phyloP scores from a whole-genome alignment of 768 basidiomycete genomes.

The Lyophyllum semitale region DNA sequence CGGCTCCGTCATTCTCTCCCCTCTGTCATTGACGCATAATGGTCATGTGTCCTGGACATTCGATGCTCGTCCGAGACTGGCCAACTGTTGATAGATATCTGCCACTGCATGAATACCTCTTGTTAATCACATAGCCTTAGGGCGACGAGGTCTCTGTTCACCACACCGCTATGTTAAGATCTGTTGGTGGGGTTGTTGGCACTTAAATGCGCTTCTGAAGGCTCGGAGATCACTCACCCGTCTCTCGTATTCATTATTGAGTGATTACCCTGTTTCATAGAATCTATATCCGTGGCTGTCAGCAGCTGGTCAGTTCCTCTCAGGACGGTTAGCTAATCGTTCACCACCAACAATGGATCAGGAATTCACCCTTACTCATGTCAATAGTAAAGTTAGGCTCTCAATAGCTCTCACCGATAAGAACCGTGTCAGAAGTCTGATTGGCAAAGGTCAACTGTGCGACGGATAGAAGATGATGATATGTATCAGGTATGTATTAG shows the following conservation, averaged over 20 bases:
- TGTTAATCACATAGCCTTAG: neutral
- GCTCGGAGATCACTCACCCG: neutral
- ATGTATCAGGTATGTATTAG: neutral
- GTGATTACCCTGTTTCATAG: slow-evolving; percentile 2
- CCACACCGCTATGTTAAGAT: neutral
- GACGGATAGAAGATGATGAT: neutral
- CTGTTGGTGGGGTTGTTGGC: too few relatives aligned
- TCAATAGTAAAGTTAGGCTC: slow-evolving; percentile 5
- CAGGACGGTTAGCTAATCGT: neutral
- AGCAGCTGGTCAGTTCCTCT: neutral
- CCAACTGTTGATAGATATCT: neutral
- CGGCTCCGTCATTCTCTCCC: neutral
- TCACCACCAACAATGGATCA: neutral
- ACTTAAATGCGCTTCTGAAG: too few relatives aligned
- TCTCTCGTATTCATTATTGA: neutral
- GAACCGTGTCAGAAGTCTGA: slow-evolving; percentile 2
- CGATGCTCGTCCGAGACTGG: neutral
- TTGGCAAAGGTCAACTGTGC: neutral
- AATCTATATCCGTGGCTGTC: neutral
- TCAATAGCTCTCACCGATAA: slow-evolving; percentile 7
- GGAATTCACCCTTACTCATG: neutral
- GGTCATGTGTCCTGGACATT: neutral
- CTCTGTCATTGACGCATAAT: neutral
- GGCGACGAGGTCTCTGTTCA: slow-evolving; percentile 5
- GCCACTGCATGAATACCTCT: neutral